These are phyloP conservation scores for Paraphoma sp. DNA, from an alignment of 2,329 filamentous ascomycete species.

Conservation along the genomic window DNA sequence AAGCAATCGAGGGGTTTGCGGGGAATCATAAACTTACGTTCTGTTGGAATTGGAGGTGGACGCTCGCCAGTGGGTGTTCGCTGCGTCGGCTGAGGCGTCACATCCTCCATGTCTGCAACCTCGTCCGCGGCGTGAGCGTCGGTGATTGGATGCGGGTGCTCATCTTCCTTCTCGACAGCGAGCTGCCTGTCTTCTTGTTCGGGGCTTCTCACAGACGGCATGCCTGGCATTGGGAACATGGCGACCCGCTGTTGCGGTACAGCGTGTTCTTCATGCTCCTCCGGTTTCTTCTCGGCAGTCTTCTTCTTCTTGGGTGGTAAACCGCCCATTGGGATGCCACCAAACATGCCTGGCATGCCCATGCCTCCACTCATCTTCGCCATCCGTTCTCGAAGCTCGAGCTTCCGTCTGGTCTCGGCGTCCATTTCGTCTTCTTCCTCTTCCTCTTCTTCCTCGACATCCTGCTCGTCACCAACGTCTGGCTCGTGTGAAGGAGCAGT, in stretches of 20 bases:
- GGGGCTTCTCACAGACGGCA: slow-evolving; percentile 64
- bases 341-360: slow-evolving; percentile 94
- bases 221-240: slow-evolving; percentile 72
- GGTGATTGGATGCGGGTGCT: slow-evolving; percentile 51
- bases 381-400: slow-evolving; percentile 93
- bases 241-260: slow-evolving; percentile 54
- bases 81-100: slow-evolving; percentile 51
- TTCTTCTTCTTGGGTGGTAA: slow-evolving; percentile 59
- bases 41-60: slow-evolving; percentile 53
- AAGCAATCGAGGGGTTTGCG: slow-evolving; percentile 40
- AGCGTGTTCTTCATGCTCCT: slow-evolving; percentile 42
- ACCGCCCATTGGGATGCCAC: slow-evolving; percentile 68
- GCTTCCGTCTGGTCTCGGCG: slow-evolving; percentile 81
- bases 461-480: slow-evolving; percentile 59
- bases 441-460: slow-evolving; percentile 61
- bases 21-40: slow-evolving; percentile 58
- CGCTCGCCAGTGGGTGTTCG: slow-evolving; percentile 48
- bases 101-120: slow-evolving; percentile 63
- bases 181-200: slow-evolving; percentile 53
- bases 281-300: slow-evolving; percentile 47
- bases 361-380: slow-evolving; percentile 98
- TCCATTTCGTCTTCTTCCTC: slow-evolving; percentile 85
- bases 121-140: slow-evolving; percentile 53
- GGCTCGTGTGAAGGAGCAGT: slow-evolving; percentile 52
- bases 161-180: slow-evolving; percentile 59